These are phyloP conservation scores for Solanum medicagineum DNA, from an alignment of 257 asterid genomes.

Conservation along the genomic window DNA sequence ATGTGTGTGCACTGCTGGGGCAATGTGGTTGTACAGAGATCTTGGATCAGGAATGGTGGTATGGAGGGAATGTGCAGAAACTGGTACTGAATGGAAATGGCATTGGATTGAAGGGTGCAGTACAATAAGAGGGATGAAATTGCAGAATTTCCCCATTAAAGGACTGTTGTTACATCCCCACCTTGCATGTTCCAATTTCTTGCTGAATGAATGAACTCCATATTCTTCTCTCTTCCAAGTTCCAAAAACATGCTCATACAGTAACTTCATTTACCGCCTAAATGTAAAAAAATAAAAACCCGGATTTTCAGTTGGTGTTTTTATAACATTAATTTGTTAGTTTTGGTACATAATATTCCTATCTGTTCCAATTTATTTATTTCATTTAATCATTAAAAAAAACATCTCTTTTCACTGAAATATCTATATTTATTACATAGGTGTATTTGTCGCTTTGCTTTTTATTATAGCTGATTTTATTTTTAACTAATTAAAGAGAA, in stretches of 20 bases:
- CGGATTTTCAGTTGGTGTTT: not conserved
- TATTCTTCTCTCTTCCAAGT: not conserved
- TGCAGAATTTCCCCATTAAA: constrained; percentile 32
- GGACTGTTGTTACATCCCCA: constrained; percentile 57
- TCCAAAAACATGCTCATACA: not conserved
- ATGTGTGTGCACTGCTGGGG: constrained; percentile 52
- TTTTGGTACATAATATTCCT: too few relatives aligned
- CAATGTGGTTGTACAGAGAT: constrained; percentile 50
- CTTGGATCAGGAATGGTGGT: constrained; percentile 43
- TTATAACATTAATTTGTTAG: not conserved
- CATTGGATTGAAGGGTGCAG: constrained; percentile 51
- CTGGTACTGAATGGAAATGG: constrained; percentile 36
- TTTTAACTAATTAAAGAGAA: not conserved
- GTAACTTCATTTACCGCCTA: not conserved
- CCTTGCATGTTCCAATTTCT: constrained; percentile 15
- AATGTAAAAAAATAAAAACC: not conserved
- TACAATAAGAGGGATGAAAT: constrained; percentile 10
- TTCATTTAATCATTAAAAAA: too few relatives aligned
- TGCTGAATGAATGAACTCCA: not conserved
- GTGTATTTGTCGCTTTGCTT: too few relatives aligned
- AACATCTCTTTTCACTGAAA: too few relatives aligned
- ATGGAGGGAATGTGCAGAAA: constrained; percentile 32
- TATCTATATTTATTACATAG: too few relatives aligned
- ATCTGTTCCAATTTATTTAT: too few relatives aligned
- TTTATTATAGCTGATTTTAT: not conserved